Base-by-base conservation (phyloP, 179 eudicot genomes). In the Vitellaria paradoxa region DNA sequence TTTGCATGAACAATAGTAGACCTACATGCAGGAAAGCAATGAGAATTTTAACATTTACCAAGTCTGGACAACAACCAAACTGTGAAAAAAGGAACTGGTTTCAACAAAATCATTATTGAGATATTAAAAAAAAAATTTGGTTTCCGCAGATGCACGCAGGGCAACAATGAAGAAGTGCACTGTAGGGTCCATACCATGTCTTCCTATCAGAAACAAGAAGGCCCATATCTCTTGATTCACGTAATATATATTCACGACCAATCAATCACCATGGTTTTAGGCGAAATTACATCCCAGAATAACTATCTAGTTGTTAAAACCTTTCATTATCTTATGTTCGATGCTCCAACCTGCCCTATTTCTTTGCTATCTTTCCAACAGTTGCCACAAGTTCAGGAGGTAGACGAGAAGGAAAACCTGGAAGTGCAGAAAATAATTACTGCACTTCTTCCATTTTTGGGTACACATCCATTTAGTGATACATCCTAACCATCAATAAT, bases 1-100 rank as follows among this genome's bases (percentile, higher is more conserved):
- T 70, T 75, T 52, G 82, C 80, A 70, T 80, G 85, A 59, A 80
- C 84, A 68, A 86, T 65, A 7, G 86, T 82, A 8, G 84, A 82
- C 82, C 86, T 82, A 72, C 46, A 83, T 18, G 57, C 11, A 76
- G 52, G 15, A 76, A 68, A 14, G 15, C 47, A 5, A 45, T 11
- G 24, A 65, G 21, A 68, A 74, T 18, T 3, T 55, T 40, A 9
- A 21, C 46, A 30, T 65, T 42, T 6, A 67, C 24, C 0, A 68
- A 68, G 24, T 37, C 9, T 37, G 23, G 23, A 63, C 40, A 63
- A 12, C 37, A 21, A 63, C 9, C 66, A 21, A 63, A 63, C 5
- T 20, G 26, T 24, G 40, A 3, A 24, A 13, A 64, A 14, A 64
- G 23, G 14, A 26, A 64, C 42, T 2, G 2, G 37, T 30, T 30